These are phyloP conservation scores for Botryotinia calthae DNA, from an alignment of 2,329 filamentous ascomycete genomes.

Conservation along the genomic window DNA sequence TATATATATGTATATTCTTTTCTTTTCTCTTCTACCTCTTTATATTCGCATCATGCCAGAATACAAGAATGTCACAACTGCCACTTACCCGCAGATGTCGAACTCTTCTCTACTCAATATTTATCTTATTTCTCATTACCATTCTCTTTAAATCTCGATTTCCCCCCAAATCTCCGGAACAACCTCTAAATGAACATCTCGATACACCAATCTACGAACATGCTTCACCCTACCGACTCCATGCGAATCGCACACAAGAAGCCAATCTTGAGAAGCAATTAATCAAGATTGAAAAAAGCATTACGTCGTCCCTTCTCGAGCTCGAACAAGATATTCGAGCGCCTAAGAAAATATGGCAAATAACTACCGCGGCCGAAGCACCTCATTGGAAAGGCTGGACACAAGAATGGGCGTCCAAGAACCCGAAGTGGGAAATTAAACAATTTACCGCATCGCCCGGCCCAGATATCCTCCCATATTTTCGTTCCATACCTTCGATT, in stretches of 20 bases:
- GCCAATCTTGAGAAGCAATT: constrained; percentile 24
- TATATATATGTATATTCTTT: background rate
- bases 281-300: constrained; percentile 20
- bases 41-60: constrained; percentile 13
- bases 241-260: constrained; percentile 26
- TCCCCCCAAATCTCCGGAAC: background rate
- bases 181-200: background rate
- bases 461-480: constrained; percentile 22
- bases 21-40: background rate
- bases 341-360: constrained; percentile 29
- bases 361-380: constrained; percentile 20
- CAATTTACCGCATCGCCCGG: constrained; percentile 19
- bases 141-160: background rate
- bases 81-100: constrained; percentile 3
- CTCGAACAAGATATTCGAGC: constrained; percentile 21
- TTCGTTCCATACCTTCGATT: constrained; percentile 24
- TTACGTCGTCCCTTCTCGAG: constrained; percentile 18
- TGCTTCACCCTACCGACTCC: constrained; percentile 25
- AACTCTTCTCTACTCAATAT: background rate
- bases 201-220: constrained; percentile 26
- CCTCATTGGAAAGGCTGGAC: constrained; percentile 21
- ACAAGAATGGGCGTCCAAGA: constrained; percentile 26
- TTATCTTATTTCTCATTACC: background rate
- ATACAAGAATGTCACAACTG: constrained; percentile 16
- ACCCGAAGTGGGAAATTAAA: constrained; percentile 26